Evolutionary conservation across 306 rosid species (phyloP), one percentile per base, ranked within the genome.

Genomic region (Gleditsia sinensis): DNA sequence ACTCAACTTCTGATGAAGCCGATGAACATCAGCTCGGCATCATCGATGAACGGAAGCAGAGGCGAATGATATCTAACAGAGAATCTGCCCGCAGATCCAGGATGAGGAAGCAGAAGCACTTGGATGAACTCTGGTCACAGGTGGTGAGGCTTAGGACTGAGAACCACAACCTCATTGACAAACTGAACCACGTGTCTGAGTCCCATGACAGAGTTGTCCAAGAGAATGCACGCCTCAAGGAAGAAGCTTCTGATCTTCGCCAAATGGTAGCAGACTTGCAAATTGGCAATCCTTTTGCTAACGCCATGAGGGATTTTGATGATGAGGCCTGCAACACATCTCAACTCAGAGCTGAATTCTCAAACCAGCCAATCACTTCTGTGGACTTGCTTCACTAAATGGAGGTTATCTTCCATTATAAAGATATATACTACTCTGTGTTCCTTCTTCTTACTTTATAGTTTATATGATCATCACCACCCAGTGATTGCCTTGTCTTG

Each of bases 61-160:
- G 97, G 45, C 36, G 97, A 70, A 92, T 92, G 97, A 90, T 92
- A 78, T 92, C 97, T 0, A 92, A 92, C 74, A 30, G 97, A 66
- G 97, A 92, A 78, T 92, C 97, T 0, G 97, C 97, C 1, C 77
- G 97, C 28, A 77, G 97, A 54, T 92, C 97, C 6, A 58, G 97
- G 83, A 92, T 92, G 97, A 81, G 97, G 85, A 92, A 92, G 72
- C 97, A 92, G 54, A 90, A 83, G 40, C 97, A 92, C 79, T 71
- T 92, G 25, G 96, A 92, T 60, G 97, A 92, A 67, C 87, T 92
- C 0, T 90, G 96, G 94, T 88, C 92, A 1, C 97, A 90, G 78
- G 96, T 92, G 39, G 81, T 88, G 3, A 76, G 92, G 39, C 94
- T 92, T 16, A 79, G 97, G 67, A 80, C 80, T 19, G 94, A 90